These are phyloP conservation scores for Exophiala aquamarina DNA, from an alignment of 2,329 filamentous ascomycete species.

Conservation along the genomic window DNA sequence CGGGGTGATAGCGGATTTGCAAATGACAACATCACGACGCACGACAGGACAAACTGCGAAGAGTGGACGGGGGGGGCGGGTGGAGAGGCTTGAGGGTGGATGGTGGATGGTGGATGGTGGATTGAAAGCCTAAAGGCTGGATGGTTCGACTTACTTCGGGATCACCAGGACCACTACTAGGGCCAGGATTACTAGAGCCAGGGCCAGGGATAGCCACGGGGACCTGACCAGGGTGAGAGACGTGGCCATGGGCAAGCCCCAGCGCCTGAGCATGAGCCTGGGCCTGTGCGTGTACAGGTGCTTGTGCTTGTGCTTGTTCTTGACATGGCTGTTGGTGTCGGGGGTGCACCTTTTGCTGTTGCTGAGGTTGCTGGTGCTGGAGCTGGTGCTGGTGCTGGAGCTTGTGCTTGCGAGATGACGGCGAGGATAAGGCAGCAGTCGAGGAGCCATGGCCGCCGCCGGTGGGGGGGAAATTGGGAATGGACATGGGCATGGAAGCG, in stretches of 20 bases:
- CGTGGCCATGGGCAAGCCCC: constrained; percentile 5
- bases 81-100: not conserved
- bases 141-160: constrained; percentile 20
- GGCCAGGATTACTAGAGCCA: constrained; percentile 2
- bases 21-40: not conserved
- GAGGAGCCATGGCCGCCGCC: not conserved
- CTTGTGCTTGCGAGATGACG: not conserved
- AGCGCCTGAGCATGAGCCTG: constrained; percentile 8
- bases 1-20: not conserved
- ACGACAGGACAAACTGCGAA: not conserved
- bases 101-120: not conserved
- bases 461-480: not conserved
- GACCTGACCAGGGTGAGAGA: not conserved
- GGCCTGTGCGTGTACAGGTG: too few relatives aligned
- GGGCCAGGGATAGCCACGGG: not conserved
- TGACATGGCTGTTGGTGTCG: constrained; percentile 3
- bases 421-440: not conserved
- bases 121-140: not conserved
- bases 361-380: not conserved
- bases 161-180: constrained; percentile 8
- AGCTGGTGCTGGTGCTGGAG: not conserved
- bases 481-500: not conserved
- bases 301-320: too few relatives aligned
- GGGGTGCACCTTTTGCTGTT: not conserved
- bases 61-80: not conserved